A percentile compares a stretch with the other conserved stretches of the same genome.
phyloP scores from a whole-genome alignment of 192 early-diverging fungal genomes.

The Backusella macrospora region DNA sequence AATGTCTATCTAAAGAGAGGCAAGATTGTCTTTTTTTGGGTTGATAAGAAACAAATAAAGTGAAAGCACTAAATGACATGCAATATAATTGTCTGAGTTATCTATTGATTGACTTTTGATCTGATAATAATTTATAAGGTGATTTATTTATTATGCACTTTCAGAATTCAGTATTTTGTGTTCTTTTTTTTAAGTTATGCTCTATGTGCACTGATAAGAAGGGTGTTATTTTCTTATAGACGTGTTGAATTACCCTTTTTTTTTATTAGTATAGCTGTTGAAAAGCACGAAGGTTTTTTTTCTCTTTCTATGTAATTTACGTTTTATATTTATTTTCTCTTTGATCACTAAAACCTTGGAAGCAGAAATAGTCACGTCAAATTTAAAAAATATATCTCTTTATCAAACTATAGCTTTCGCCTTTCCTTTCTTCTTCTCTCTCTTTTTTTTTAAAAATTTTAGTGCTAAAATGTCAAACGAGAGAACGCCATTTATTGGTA shows the following conservation, averaged over 20 bases:
- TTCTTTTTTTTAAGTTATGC: too few species aligned
- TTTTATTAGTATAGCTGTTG: neutral
- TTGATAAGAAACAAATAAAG: neutral
- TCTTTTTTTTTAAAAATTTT: neutral
- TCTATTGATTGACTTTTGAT: neutral
- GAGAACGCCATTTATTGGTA: neutral
- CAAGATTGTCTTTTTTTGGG: neutral
- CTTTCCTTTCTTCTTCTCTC: neutral
- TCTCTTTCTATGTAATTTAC: neutral
- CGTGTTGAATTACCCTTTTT: neutral
- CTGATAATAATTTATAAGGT: neutral
- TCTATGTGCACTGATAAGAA: neutral
- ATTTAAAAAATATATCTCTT: neutral
- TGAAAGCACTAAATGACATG: neutral
- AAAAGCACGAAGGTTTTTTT: neutral
- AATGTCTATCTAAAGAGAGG: too few species aligned
- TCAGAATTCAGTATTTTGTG: neutral
- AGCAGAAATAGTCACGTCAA: neutral
- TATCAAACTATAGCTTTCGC: neutral
- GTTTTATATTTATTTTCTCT: neutral
- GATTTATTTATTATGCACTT: neutral
- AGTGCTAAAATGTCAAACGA: neutral
- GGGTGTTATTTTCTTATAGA: neutral
- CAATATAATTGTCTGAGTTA: neutral
- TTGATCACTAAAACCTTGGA: neutral